A percentile compares a stretch with the other conserved stretches of the same genome.
Evolutionary conservation across 1,139 yeast genomes (phyloP).

Genomic region (Diutina ranongensis): DNA sequence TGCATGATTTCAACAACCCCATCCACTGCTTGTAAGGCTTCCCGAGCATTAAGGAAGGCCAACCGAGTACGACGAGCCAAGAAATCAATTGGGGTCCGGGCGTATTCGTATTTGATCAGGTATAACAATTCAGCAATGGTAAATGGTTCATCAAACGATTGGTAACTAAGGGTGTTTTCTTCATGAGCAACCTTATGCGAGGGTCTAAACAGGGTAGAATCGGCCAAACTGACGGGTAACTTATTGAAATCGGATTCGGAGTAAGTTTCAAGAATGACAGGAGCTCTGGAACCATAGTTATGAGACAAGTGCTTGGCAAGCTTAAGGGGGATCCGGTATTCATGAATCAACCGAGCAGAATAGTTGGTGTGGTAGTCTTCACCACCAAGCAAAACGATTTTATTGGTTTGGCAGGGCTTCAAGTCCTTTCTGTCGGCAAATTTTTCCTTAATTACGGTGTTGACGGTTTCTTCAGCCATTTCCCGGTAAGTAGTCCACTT

Average conservation of each 20-base stretch:
- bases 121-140: slow-evolving; percentile 86
- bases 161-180: slow-evolving; percentile 30
- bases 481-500: slow-evolving; percentile 98
- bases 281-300: slow-evolving; percentile 87
- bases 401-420: slow-evolving; percentile 54
- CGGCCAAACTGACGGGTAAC: slow-evolving; percentile 53
- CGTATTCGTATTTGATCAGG: slow-evolving; percentile 73
- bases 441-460: slow-evolving; percentile 49
- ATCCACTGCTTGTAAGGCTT: slow-evolving; percentile 72
- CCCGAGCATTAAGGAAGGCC: slow-evolving; percentile 83
- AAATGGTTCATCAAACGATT: slow-evolving; percentile 71
- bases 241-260: slow-evolving; percentile 40
- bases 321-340: slow-evolving; percentile 59
- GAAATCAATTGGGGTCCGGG: slow-evolving; percentile 83
- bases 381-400: slow-evolving; percentile 65
- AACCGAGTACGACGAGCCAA: slow-evolving; percentile 88
- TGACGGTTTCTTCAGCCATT: slow-evolving; percentile 93
- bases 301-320: slow-evolving; percentile 76
- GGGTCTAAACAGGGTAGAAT: slow-evolving; percentile 23
- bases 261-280: slow-evolving; percentile 61
- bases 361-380: slow-evolving; percentile 54
- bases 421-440: slow-evolving; percentile 23
- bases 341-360: slow-evolving; percentile 73
- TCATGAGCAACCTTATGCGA: slow-evolving; percentile 22
- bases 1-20: slow-evolving; percentile 83